A percentile compares a stretch with the other conserved stretches of the same genome.
Evolutionary conservation across 129 eudicot genomes (phyloP).

Genomic region (Chrysanthemum lavandulifolium): DNA sequence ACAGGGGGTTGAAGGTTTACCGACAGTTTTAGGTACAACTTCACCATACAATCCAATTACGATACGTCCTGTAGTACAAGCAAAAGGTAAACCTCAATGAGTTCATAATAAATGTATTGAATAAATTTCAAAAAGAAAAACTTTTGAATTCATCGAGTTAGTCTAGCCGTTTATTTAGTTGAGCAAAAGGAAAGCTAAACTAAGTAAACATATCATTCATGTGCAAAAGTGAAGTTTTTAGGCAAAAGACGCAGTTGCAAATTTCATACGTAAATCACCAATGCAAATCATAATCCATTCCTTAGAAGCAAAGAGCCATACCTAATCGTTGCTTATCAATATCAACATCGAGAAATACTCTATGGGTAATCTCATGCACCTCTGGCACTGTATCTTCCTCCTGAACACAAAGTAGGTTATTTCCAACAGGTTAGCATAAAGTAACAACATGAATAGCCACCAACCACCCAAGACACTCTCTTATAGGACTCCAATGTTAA

Average conservation of each 20-base stretch:
- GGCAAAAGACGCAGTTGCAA: not conserved
- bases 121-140: not conserved
- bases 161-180: not conserved
- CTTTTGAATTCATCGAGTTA: not conserved
- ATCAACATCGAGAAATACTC: slow-evolving; percentile 85
- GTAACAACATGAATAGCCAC: slow-evolving; percentile 1
- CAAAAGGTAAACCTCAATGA: slow-evolving; percentile 14
- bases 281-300: not conserved
- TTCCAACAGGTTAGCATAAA: not conserved
- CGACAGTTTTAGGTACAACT: slow-evolving; percentile 83
- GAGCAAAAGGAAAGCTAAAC: not conserved
- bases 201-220: not conserved
- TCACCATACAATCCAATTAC: slow-evolving; percentile 83
- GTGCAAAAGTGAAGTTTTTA: slow-evolving; percentile 2
- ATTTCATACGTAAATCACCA: not conserved
- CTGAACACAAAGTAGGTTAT: slow-evolving; percentile 32
- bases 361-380: slow-evolving; percentile 73
- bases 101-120: not conserved
- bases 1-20: slow-evolving; percentile 39
- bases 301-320: slow-evolving; percentile 34
- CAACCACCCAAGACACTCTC: not conserved
- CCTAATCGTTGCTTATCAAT: slow-evolving; percentile 91
- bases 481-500: not conserved
- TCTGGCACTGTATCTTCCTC: slow-evolving; percentile 62
- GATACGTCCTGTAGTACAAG: slow-evolving; percentile 67